Base-by-base conservation (phyloP, 257 asterid species). In the Lycium ferocissimum region DNA sequence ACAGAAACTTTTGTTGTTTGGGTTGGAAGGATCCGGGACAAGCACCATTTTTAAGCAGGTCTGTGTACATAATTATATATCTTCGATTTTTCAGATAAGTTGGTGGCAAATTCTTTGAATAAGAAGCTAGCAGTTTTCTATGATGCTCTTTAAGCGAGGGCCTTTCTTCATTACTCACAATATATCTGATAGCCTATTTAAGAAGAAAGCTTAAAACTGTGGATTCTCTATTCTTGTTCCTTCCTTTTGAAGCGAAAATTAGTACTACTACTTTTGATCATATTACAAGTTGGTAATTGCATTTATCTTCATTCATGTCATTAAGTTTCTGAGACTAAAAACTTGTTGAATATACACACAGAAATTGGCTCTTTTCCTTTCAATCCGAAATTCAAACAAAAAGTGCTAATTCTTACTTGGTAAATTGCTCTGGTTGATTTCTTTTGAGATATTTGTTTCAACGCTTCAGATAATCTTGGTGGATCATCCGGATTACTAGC, bases 31-130 rank as follows among this genome's bases (percentile, higher is more conserved):
- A 57, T 94, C 95, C 66, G 98, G 94, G 71, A 71, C 92, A 82
- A 92, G 94, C 88, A 89, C 98, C 86, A 89, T 93, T 83, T 94
- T 92, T 86, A 93, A 94, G 92, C 98, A 93, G 94, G 98, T 93
- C 26, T 17, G 85, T 17, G 4, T 63, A 5, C 75, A 38, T 71
- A 33, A 15, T 33, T 38, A 58, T 35, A 61, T 82, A 35, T 54
- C 58, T 47, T 70, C 73, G 26, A n/a, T 43, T 51, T 1, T 79
- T 20, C 14, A 75, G 67, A 37, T 54, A 51, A 11, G 54, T 7
- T 78, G 7, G 66, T 78, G 18, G 38, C 22, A 76, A 53, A 51
- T 78, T 33, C 15, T 65, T 78, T 33, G 33, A 20, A 78, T 78
- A 53, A 53, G 65, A 78, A 78, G 33, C 82, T 53, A 53, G 82